A percentile compares a stretch with the other conserved stretches of the same genome.
phyloP scores from a whole-genome alignment of 2,329 filamentous ascomycete genomes.

The Ophiostoma quercus region DNA sequence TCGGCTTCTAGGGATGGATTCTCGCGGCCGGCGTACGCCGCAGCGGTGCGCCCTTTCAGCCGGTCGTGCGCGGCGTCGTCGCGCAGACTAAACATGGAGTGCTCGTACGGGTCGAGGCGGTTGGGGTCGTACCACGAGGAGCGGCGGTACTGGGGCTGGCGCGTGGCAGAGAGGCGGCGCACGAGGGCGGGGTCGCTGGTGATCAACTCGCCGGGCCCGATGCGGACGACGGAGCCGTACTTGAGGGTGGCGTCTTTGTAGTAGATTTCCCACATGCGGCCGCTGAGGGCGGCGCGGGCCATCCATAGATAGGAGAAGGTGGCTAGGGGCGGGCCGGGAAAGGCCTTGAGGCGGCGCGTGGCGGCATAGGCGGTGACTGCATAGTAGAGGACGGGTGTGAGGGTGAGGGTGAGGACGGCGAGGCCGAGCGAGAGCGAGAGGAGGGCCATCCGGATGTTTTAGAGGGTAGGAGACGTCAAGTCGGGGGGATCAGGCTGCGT shows the following conservation, averaged over 20 bases:
- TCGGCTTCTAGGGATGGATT: slow-evolving; percentile 30
- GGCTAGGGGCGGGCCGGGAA: slow-evolving; percentile 31
- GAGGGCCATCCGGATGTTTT: slow-evolving; percentile 15
- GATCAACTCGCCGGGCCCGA: slow-evolving; percentile 37
- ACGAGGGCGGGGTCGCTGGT: slow-evolving; percentile 35
- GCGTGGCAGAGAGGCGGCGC: slow-evolving; percentile 32
- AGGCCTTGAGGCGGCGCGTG: slow-evolving; percentile 29
- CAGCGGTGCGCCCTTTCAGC: slow-evolving; percentile 30
- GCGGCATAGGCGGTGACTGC: slow-evolving; percentile 24
- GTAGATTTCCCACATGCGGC: slow-evolving; percentile 29
- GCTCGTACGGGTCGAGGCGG: slow-evolving; percentile 43
- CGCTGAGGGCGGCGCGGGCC: slow-evolving; percentile 27
- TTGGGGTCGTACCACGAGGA: slow-evolving; percentile 42
- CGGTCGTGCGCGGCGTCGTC: slow-evolving; percentile 32
- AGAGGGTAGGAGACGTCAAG: background rate
- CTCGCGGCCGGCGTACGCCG: slow-evolving; percentile 33
- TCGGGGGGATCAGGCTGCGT: too few relatives aligned
- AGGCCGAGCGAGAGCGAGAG: background rate
- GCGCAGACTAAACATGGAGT: slow-evolving; percentile 45
- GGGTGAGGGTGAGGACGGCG: slow-evolving; percentile 2
- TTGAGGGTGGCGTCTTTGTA: slow-evolving; percentile 26
- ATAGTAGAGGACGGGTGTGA: slow-evolving; percentile 22
- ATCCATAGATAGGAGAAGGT: slow-evolving; percentile 36
- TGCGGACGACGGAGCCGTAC: slow-evolving; percentile 33
- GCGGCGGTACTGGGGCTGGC: slow-evolving; percentile 31